phyloP scores from a whole-genome alignment of 2,329 filamentous ascomycete genomes.

The Sporothrix dimorphospora region DNA sequence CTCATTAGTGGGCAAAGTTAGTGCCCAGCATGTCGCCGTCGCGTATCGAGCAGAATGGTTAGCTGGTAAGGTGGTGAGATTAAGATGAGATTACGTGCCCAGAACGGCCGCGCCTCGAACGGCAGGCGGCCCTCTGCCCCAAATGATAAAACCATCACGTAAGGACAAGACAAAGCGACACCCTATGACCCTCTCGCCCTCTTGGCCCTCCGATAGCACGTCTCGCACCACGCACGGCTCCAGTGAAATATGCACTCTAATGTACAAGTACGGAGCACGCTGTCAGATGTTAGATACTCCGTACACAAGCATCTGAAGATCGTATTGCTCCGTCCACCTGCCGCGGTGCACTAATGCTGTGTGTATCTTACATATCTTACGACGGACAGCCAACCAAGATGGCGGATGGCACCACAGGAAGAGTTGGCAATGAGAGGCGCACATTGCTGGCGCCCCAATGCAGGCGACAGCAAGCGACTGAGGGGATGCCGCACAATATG shows the following conservation, averaged over 20 bases:
- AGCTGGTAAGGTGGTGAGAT: not conserved
- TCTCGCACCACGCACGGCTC: too few relatives aligned
- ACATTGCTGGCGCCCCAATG: too few relatives aligned
- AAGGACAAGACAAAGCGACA: not conserved
- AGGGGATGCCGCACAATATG: too few relatives aligned
- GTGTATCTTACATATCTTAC: not conserved
- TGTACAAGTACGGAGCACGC: not conserved
- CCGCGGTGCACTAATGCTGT: not conserved
- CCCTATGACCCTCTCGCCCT: too few relatives aligned
- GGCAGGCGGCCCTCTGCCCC: not conserved
- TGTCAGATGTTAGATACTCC: not conserved
- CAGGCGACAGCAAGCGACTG: too few relatives aligned
- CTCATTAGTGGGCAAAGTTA: not conserved
- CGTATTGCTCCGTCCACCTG: not conserved
- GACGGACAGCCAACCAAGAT: too few relatives aligned
- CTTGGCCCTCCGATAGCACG: not conserved
- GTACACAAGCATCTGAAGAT: constrained; percentile 12
- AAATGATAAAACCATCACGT: constrained; percentile 14
- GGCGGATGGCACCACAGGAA: too few relatives aligned
- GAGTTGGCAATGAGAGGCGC: too few relatives aligned
- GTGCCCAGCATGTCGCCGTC: not conserved
- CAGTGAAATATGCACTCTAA: not conserved
- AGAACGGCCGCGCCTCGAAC: too few relatives aligned
- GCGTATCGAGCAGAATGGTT: constrained; percentile 15
- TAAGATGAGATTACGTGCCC: too few relatives aligned